Evolutionary conservation across 1,139 yeast genomes (phyloP).

Genomic region (Magnusiomyces starmeri): DNA sequence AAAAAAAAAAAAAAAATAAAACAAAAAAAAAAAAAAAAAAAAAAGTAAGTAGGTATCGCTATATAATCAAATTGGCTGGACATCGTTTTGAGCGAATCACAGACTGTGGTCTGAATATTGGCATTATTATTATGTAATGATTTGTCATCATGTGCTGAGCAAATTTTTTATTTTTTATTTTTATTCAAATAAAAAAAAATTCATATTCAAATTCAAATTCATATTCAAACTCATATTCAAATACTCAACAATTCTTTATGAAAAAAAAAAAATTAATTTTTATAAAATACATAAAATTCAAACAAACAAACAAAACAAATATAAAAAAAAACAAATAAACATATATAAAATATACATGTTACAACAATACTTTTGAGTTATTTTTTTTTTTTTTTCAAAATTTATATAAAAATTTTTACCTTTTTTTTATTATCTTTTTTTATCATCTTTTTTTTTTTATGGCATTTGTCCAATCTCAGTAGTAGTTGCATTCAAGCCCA

Average conservation of each 20-base stretch:
- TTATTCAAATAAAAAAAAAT: neutral
- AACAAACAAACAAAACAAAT: neutral
- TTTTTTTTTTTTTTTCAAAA: slow-evolving; percentile 6
- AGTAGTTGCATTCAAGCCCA: slow-evolving; percentile 85
- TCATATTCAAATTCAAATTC: too few relatives aligned
- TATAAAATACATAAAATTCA: neutral
- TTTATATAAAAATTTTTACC: neutral
- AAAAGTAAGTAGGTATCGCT: neutral
- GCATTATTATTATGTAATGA: too few relatives aligned
- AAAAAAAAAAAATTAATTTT: neutral
- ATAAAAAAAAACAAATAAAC: neutral
- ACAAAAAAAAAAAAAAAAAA: neutral
- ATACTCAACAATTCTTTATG: neutral
- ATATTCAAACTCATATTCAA: neutral
- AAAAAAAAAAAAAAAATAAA: neutral
- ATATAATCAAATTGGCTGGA: too few relatives aligned
- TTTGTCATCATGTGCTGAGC: too few relatives aligned
- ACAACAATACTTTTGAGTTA: neutral
- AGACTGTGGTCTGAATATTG: too few relatives aligned
- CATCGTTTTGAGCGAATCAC: too few relatives aligned
- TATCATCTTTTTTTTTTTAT: neutral
- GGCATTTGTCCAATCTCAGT: slow-evolving; percentile 34
- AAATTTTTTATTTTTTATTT: neutral
- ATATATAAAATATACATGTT: neutral
- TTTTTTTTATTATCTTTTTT: neutral